Percentiles rank a stretch among this genome's conserved stretches.
Evolutionary conservation across 805 yeast species (phyloP).

Genomic region (Zygosaccharomyces pseudorouxii): DNA sequence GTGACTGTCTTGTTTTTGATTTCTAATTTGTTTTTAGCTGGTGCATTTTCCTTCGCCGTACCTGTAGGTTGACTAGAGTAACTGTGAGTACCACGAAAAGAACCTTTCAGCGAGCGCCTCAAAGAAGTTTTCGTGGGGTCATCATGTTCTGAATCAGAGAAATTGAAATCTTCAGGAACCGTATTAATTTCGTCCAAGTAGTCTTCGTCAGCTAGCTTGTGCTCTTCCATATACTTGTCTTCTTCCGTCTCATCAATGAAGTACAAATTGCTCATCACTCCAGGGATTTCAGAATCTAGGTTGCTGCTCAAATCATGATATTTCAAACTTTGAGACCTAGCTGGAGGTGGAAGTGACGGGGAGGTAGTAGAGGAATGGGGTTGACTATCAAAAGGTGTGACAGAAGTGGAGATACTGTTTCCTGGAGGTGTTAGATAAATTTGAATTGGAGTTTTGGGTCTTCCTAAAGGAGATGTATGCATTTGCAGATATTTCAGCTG

Average conservation of each 20-base stretch:
- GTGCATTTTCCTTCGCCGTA: slow-evolving; percentile 28
- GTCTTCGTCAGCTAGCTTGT: slow-evolving; percentile 36
- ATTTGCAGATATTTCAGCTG: not conserved
- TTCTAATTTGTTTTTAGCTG: slow-evolving; percentile 36
- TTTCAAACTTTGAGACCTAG: slow-evolving; percentile 32
- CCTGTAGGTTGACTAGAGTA: slow-evolving; percentile 29
- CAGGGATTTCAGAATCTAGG: slow-evolving; percentile 38
- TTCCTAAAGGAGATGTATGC: not conserved
- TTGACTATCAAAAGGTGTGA: slow-evolving; percentile 5
- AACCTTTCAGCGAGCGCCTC: slow-evolving; percentile 12
- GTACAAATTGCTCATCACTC: slow-evolving; percentile 27
- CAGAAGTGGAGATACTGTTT: not conserved
- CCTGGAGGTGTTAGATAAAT: slow-evolving; percentile 11
- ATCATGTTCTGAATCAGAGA: slow-evolving; percentile 27
- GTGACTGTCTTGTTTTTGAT: slow-evolving; percentile 39
- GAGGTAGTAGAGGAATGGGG: not conserved
- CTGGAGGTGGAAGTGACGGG: slow-evolving; percentile 22
- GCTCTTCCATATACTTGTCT: slow-evolving; percentile 28
- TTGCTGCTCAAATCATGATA: slow-evolving; percentile 38
- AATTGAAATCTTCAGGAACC: slow-evolving; percentile 44
- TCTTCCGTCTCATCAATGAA: slow-evolving; percentile 36
- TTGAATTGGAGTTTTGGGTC: slow-evolving; percentile 9
- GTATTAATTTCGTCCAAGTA: slow-evolving; percentile 48
- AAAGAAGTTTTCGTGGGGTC: slow-evolving; percentile 9
- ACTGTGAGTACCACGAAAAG: slow-evolving; percentile 33